phyloP scores from a whole-genome alignment of 1,284 basidiomycete species.

The Cystobasidium slooffiae region DNA sequence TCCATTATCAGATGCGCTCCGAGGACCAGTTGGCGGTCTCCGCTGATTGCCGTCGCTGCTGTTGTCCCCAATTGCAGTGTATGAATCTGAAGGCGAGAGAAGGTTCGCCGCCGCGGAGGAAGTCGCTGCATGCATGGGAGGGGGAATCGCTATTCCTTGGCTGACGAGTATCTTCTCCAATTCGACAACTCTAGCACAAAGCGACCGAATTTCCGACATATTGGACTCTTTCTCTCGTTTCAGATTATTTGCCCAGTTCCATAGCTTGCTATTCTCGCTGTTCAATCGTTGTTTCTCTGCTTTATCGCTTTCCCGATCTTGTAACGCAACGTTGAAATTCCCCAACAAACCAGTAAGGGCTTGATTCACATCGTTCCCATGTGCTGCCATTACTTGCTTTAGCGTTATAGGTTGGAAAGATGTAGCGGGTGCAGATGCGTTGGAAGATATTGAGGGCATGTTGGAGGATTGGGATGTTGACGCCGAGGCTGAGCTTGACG shows the following conservation, averaged over 20 bases:
- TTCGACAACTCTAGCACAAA: constrained; percentile 29
- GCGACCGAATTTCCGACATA: constrained; percentile 10
- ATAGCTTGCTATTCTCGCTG: constrained; percentile 44
- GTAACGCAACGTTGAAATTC: constrained; percentile 24
- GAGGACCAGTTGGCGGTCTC: constrained; percentile 25
- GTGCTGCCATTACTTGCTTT: constrained; percentile 23
- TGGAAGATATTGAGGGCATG: not conserved
- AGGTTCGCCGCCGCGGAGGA: not conserved
- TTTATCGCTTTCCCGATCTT: constrained; percentile 29
- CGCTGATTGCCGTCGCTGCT: not conserved
- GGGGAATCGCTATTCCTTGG: constrained; percentile 22
- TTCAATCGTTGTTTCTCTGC: constrained; percentile 13
- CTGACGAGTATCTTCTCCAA: constrained; percentile 22
- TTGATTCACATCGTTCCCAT: constrained; percentile 5
- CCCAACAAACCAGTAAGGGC: constrained; percentile 19
- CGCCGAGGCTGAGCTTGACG: not conserved
- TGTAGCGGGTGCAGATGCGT: not conserved
- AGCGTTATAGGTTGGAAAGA: constrained; percentile 33
- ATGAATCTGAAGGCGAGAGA: constrained; percentile 12
- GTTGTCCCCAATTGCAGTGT: not conserved
- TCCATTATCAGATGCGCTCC: constrained; percentile 26
- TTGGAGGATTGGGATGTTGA: not conserved
- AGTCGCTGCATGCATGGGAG: not conserved
- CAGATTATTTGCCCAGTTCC: constrained; percentile 30
- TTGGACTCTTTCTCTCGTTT: constrained; percentile 40